These are phyloP conservation scores for Leucogyrophana mollusca DNA, from an alignment of 768 basidiomycete genomes.

Conservation along the genomic window DNA sequence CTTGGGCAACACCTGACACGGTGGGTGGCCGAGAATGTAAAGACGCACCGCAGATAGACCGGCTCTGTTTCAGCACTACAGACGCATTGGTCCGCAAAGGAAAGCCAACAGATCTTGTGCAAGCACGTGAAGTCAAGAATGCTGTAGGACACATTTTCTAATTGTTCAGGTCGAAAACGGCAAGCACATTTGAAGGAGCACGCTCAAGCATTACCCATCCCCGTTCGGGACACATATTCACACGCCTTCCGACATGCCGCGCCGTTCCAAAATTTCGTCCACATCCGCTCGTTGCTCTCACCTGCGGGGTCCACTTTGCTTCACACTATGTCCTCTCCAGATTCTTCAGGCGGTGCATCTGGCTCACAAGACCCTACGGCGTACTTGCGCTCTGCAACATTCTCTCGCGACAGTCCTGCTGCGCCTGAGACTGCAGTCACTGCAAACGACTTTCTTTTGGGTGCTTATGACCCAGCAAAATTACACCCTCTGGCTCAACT, in stretches of 20 bases:
- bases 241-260: conserved; percentile 18
- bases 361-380: conserved; percentile 47
- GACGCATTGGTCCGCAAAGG: conserved; percentile 20
- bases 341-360: conserved; percentile 22
- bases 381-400: conserved; percentile 46
- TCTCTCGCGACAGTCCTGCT: conserved; percentile 39
- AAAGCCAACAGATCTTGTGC: conserved; percentile 21
- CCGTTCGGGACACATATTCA: conserved; percentile 12
- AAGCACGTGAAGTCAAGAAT: conserved; percentile 18
- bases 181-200: conserved; percentile 3
- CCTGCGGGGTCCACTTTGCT: conserved; percentile 12
- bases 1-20: conserved; percentile 1
- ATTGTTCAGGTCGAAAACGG: conserved; percentile 27
- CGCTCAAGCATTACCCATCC: not conserved
- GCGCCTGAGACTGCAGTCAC: conserved; percentile 60
- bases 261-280: conserved; percentile 26
- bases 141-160: conserved; percentile 20
- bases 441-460: conserved; percentile 84
- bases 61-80: conserved; percentile 10
- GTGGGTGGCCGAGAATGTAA: conserved; percentile 16
- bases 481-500: conserved; percentile 93
- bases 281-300: conserved; percentile 15
- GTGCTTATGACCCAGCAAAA: conserved; percentile 86
- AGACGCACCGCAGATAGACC: conserved; percentile 14
- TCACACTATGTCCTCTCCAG: conserved; percentile 27